Evolutionary conservation across 2,329 filamentous ascomycete genomes (phyloP).

Genomic region (Diaporthe longicolla): DNA sequence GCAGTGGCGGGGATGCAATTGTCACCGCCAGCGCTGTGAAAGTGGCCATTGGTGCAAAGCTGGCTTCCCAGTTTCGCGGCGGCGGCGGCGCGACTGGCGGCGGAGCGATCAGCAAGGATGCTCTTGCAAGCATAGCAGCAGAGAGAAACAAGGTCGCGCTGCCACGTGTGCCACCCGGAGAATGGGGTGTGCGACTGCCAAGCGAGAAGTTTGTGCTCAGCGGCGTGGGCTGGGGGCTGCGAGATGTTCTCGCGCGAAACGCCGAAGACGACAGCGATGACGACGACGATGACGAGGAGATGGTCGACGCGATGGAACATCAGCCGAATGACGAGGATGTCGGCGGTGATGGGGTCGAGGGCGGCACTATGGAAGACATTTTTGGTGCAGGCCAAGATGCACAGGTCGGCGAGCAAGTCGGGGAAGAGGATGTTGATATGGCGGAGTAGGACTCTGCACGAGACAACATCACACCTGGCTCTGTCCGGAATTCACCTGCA

Average conservation of each 20-base stretch:
- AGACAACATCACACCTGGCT: neutral
- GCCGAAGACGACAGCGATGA: slow-evolving; percentile 58
- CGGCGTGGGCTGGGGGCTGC: slow-evolving; percentile 75
- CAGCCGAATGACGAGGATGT: slow-evolving; percentile 55
- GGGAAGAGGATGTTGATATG: slow-evolving; percentile 54
- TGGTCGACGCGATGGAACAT: slow-evolving; percentile 63
- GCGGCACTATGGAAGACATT: slow-evolving; percentile 65
- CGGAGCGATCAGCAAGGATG: slow-evolving; percentile 77
- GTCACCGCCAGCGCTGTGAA: slow-evolving; percentile 77
- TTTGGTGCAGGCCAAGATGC: slow-evolving; percentile 52
- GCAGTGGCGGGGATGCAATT: slow-evolving; percentile 64
- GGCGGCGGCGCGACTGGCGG: slow-evolving; percentile 61
- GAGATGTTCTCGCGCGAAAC: slow-evolving; percentile 69
- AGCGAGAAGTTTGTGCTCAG: slow-evolving; percentile 78
- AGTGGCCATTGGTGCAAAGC: slow-evolving; percentile 78
- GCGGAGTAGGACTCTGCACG: slow-evolving; percentile 48
- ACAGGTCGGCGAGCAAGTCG: slow-evolving; percentile 37
- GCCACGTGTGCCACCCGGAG: slow-evolving; percentile 73
- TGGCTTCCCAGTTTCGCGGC: slow-evolving; percentile 78
- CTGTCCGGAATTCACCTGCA: neutral
- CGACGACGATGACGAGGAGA: slow-evolving; percentile 57
- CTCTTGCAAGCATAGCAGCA: slow-evolving; percentile 80
- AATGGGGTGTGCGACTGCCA: slow-evolving; percentile 77
- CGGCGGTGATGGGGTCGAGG: slow-evolving; percentile 65
- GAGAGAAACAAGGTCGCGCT: slow-evolving; percentile 78